A percentile compares a stretch with the other conserved stretches of the same genome.
Evolutionary conservation across 176 grass and related monocot species (phyloP).

Genomic region (Pharus latifolius): DNA sequence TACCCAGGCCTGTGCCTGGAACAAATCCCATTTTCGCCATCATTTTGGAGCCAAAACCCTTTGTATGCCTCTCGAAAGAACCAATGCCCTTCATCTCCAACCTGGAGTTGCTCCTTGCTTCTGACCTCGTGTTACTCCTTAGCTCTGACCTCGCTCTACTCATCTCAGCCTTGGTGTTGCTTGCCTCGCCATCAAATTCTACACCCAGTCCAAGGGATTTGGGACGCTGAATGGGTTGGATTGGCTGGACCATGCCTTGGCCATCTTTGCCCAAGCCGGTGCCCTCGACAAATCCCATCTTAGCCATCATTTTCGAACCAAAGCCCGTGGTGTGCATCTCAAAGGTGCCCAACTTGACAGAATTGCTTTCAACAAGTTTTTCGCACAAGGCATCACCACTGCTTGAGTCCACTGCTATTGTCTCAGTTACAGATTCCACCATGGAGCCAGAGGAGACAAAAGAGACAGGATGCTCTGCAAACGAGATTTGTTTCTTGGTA

Average conservation of each 20-base stretch:
- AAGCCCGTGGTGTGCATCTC: slow-evolving; percentile 88
- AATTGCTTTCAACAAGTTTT: slow-evolving; percentile 16
- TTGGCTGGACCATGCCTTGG: slow-evolving; percentile 74
- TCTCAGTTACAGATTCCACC: slow-evolving; percentile 34
- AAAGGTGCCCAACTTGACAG: slow-evolving; percentile 48
- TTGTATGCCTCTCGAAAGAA: slow-evolving; percentile 84
- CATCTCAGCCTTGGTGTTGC: slow-evolving; percentile 6
- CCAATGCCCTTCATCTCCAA: slow-evolving; percentile 20
- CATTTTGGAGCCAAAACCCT: slow-evolving; percentile 87
- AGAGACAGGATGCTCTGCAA: slow-evolving; percentile 55
- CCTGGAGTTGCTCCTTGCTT: background rate
- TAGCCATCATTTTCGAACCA: slow-evolving; percentile 95
- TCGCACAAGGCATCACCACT: slow-evolving; percentile 12
- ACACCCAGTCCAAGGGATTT: slow-evolving; percentile 88
- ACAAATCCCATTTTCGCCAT: slow-evolving; percentile 90
- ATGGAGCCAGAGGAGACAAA: slow-evolving; percentile 74
- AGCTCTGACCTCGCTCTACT: slow-evolving; percentile 19
- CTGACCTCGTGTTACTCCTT: slow-evolving; percentile 11
- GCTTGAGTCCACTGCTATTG: slow-evolving; percentile 24
- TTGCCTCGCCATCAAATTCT: slow-evolving; percentile 44
- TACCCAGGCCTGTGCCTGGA: slow-evolving; percentile 65
- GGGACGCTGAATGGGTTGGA: slow-evolving; percentile 62
- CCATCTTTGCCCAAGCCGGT: slow-evolving; percentile 73
- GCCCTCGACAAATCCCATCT: slow-evolving; percentile 91
- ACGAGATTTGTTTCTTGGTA: slow-evolving; percentile 21